Base-by-base conservation (phyloP, 2,329 filamentous ascomycete genomes). In the Fusarium sterilihyphosum region DNA sequence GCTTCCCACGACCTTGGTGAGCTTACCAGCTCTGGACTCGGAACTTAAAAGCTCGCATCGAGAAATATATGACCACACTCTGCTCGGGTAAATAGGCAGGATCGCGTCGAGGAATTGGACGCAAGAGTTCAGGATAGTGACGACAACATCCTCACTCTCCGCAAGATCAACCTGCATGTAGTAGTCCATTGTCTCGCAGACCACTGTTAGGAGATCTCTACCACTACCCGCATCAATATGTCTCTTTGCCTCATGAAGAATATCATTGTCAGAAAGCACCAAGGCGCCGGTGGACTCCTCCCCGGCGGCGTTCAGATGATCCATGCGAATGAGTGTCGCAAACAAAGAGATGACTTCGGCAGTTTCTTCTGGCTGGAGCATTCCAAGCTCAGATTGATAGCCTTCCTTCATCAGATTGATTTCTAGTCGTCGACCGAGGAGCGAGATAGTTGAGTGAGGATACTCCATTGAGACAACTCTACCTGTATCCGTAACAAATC, bases 31-130 rank as follows among this genome's bases (percentile, higher is more conserved):
- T 71, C 92, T 92, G 16, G 93, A 92, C 74, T 94, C 92, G 11
- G 91, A 89, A 75, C 93, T 93, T 52, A 99, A 86, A 24, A 99
- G 85, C 71, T 92, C 91, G 81, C 94, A 97, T 65, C 94, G 91
- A 8, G 92, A 91, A 77, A 99, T 88, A 80, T 96, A 94, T 8
- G 96, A 95, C 95, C 96, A 98, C 11, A 98, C 91, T 68, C 95
- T 89, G 65, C 93, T 93, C 2, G 96, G 96, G 59, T 92, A 90
- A n/a, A 89, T 93, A 77, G 88, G 87, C 33, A 96, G 83, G 24
- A 97, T 85, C 6, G 92, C 90, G 75, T 93, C 89, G 43, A 97
- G 85, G 78, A 98, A 98, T 61, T 94, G 92, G 29, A 95, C 84
- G 80, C 94, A 97, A 31, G 93, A 90, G 17, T 86, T 85, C 64